Base-by-base conservation (phyloP, 257 asterid species). In the Fraxinus cuspidata region DNA sequence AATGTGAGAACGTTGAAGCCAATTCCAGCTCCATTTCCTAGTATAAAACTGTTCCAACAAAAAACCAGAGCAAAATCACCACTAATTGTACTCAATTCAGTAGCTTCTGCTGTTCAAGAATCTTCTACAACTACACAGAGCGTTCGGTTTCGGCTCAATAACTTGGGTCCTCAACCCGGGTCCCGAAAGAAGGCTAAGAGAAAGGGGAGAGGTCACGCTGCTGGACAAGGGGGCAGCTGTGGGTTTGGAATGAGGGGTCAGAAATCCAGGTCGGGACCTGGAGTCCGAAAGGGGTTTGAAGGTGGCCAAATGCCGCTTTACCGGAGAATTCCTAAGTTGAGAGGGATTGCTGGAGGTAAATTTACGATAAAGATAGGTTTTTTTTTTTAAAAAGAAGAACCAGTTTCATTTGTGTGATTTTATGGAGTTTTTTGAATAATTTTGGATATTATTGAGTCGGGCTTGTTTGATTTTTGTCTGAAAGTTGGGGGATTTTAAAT, bases 171-270 rank as follows among this genome's bases (percentile, higher is more conserved):
- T 5, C 69, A 63, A 12, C 69, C 93, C 2, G 93, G 93, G 77
- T 87, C 93, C 0, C 80, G 88, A 56, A 93, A 92, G 90, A 93
- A 91, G 31, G 86, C 90, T 9, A 95, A 95, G 87, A 87, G 99
- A 70, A 96, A 92, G 85, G 99, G 99, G 47, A 83, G 99, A 76
- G 98, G 98, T 47, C 99, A 93, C 53, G 73, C 94, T 73, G 98
- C 99, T 51, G 99, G 99, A 42, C 99, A 92, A 80, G 98, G 97
- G 27, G 99, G 98, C 71, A 96, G 99, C 85, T 96, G 99, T 79
- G 91, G 91, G 5, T 87, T 87, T 79, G 91, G 87, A 11, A 85
- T 87, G 89, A 85, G 89, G 82, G 97, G 98, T 75, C 98, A 96
- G 90, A 96, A 93, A 81, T 93, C 99, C 37, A 90, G 99, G 96